A percentile compares a stretch with the other conserved stretches of the same genome.
Evolutionary conservation across 2,329 filamentous ascomycete genomes (phyloP).

Genomic region (Sarocladium kiliense): DNA sequence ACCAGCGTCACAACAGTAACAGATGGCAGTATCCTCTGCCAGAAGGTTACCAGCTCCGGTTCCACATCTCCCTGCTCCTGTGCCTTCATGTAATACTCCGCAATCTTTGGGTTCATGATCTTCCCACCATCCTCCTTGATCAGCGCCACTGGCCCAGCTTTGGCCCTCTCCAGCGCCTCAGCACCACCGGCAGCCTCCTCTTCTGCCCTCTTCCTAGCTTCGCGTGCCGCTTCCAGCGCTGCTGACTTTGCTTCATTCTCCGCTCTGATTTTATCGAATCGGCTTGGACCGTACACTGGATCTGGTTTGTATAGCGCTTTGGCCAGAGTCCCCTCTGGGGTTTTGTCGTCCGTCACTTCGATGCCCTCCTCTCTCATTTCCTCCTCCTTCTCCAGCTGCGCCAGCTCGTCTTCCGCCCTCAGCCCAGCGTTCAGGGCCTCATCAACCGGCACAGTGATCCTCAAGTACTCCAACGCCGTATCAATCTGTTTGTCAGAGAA

Average conservation of each 20-base stretch:
- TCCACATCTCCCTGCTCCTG: slow-evolving; percentile 40
- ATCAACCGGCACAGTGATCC: slow-evolving; percentile 49
- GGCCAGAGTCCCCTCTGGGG: background rate
- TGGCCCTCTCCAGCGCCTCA: slow-evolving; percentile 9
- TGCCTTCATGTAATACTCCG: slow-evolving; percentile 37
- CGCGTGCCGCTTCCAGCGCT: slow-evolving; percentile 35
- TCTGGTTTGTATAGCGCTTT: slow-evolving; percentile 21
- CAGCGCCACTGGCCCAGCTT: slow-evolving; percentile 30
- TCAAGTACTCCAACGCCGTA: slow-evolving; percentile 49
- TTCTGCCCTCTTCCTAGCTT: slow-evolving; percentile 19
- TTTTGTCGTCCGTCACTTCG: background rate
- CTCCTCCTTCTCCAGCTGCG: slow-evolving; percentile 38
- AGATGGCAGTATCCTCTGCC: slow-evolving; percentile 52
- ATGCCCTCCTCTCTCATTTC: slow-evolving; percentile 5
- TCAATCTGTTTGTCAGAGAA: slow-evolving; percentile 37
- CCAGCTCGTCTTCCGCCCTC: slow-evolving; percentile 58
- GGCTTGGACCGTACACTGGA: slow-evolving; percentile 53
- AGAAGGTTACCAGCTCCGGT: slow-evolving; percentile 26
- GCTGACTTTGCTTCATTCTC: slow-evolving; percentile 42
- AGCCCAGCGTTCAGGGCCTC: slow-evolving; percentile 57
- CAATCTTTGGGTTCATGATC: slow-evolving; percentile 32
- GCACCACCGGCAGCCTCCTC: slow-evolving; percentile 34
- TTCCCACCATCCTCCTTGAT: slow-evolving; percentile 32
- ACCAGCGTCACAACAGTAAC: slow-evolving; percentile 41
- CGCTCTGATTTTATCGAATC: slow-evolving; percentile 52